Percentiles rank a stretch among this genome's conserved stretches.
Conservation (phyloP, 2,329 filamentous ascomycete genomes). For the Pseudocercospora fuligena region DNA sequence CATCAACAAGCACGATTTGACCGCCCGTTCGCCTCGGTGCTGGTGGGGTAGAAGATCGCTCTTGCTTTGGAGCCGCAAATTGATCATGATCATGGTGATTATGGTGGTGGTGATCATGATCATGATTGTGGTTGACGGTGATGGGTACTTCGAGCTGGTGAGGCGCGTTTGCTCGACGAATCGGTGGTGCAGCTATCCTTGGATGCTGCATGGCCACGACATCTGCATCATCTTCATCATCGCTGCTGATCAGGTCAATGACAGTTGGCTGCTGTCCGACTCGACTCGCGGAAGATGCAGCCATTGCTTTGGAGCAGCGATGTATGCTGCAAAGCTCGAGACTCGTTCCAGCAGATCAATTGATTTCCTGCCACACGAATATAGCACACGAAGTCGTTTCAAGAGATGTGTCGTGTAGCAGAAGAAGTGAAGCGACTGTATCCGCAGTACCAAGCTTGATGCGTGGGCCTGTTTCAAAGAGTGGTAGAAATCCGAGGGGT, state of each 20-base stretch:
- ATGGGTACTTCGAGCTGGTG: not conserved
- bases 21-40: not conserved
- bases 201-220: not conserved
- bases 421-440: not conserved
- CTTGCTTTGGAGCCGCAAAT: not conserved
- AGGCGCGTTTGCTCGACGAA: constrained; percentile 1
- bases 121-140: not conserved
- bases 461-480: not conserved
- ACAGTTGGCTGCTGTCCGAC: constrained; percentile 16
- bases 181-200: constrained; percentile 3
- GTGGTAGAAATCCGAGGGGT: not conserved
- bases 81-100: not conserved
- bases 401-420: not conserved
- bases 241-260: constrained; percentile 34
- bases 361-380: not conserved
- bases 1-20: constrained; percentile 26
- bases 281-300: not conserved
- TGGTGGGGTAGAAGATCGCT: not conserved
- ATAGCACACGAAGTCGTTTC: not conserved
- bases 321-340: not conserved
- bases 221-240: constrained; percentile 28
- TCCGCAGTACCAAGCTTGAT: not conserved
- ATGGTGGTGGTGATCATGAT: not conserved
- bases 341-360: not conserved
- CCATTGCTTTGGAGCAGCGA: not conserved